phyloP scores from a whole-genome alignment of 208 protist species.

The Leishmania arabica region DNA sequence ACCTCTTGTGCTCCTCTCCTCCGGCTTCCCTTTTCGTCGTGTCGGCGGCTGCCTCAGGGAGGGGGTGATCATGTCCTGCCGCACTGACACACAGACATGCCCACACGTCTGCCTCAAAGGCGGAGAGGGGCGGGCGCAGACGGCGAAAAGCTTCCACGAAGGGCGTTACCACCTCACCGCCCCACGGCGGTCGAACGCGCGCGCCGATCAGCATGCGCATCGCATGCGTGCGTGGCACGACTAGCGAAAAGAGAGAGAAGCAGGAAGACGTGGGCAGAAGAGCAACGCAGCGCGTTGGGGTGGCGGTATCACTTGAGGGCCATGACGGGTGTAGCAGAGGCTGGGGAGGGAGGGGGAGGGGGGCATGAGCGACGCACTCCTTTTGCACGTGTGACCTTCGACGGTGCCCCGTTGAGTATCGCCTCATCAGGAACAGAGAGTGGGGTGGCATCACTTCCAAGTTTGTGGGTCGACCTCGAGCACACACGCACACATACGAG shows the following conservation, averaged over 20 bases:
- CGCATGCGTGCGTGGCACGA: background rate
- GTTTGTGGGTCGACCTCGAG: background rate
- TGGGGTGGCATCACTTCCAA: background rate
- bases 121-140: background rate
- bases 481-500: background rate
- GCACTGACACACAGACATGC: background rate
- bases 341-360: background rate
- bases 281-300: background rate
- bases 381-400: background rate
- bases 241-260: background rate
- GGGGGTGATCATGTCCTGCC: background rate
- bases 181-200: background rate
- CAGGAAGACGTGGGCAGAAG: background rate
- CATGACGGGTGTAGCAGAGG: background rate
- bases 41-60: background rate
- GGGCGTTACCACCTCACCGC: background rate
- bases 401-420: background rate
- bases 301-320: background rate
- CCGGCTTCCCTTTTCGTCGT: background rate
- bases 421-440: background rate
- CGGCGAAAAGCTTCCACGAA: background rate
- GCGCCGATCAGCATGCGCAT: background rate
- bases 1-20: background rate
- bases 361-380: background rate
- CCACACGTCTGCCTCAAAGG: background rate